Conservation (phyloP, 1,284 basidiomycete species). For the Cryptococcus hybrid region DNA sequence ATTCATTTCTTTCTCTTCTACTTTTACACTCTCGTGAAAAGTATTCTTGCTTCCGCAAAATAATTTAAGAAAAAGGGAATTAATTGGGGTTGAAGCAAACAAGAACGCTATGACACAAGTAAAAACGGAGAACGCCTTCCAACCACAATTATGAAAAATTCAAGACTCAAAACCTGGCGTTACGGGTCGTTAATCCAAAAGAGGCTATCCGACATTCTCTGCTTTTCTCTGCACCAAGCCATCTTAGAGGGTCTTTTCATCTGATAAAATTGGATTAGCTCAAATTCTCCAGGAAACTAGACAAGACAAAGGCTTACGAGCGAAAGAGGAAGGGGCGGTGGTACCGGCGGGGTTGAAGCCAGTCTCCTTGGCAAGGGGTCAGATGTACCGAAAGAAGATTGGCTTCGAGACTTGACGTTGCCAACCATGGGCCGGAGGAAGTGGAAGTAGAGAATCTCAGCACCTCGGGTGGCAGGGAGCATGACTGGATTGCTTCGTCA, state of each 20-base stretch:
- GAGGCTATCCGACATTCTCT: too few species aligned
- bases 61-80: too few species aligned
- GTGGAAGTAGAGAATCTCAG: conserved; percentile 65
- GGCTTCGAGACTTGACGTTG: conserved; percentile 44
- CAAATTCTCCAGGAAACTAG: not conserved
- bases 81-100: not conserved
- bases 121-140: not conserved
- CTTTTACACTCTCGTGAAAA: too few species aligned
- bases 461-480: conserved; percentile 60
- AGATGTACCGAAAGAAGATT: conserved; percentile 19
- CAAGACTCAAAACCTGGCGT: too few species aligned
- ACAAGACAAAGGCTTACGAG: conserved; percentile 28
- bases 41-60: too few species aligned
- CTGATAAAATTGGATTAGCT: conserved; percentile 9
- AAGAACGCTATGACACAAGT: not conserved
- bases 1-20: not conserved
- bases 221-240: not conserved
- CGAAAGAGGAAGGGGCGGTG: conserved; percentile 41
- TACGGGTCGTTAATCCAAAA: too few species aligned
- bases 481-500: conserved; percentile 26
- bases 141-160: not conserved
- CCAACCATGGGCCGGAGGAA: conserved; percentile 67
- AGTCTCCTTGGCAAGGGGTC: conserved; percentile 30
- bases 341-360: conserved; percentile 36
- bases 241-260: conserved; percentile 41